These are phyloP conservation scores for Suhomyces sp. DNA, from an alignment of 805 yeast genomes.

Conservation along the genomic window DNA sequence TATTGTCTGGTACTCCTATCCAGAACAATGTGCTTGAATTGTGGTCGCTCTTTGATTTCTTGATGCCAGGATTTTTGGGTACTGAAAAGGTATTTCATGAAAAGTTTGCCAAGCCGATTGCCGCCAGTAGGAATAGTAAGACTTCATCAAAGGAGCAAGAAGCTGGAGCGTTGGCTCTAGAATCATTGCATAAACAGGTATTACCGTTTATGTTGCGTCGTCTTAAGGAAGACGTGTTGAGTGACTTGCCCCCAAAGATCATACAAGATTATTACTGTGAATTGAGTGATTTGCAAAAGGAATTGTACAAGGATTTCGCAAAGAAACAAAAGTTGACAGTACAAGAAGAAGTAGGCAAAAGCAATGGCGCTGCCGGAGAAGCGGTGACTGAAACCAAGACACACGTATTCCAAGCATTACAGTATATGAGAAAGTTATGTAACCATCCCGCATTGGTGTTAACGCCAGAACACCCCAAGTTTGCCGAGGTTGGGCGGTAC, in stretches of 20 bases:
- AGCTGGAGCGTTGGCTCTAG: conserved; percentile 93
- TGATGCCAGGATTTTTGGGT: conserved; percentile 98
- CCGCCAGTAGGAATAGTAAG: conserved; percentile 86
- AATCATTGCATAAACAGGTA: conserved; percentile 93
- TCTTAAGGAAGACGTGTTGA: conserved; percentile 90
- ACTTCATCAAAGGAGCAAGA: conserved; percentile 92
- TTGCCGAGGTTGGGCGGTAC: conserved; percentile 58
- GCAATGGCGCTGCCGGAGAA: conserved; percentile 21
- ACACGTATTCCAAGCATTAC: conserved; percentile 95
- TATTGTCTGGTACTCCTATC: conserved; percentile 95
- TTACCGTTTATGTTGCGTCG: conserved; percentile 95
- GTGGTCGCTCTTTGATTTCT: conserved; percentile 95
- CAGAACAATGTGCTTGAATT: conserved; percentile 94
- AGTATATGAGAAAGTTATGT: conserved; percentile 94
- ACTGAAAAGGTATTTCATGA: conserved; percentile 92
- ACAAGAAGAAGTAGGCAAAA: conserved; percentile 52
- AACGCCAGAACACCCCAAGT: conserved; percentile 80
- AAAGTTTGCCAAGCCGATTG: conserved; percentile 95
- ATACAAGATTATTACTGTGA: conserved; percentile 98
- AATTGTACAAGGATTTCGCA: conserved; percentile 85
- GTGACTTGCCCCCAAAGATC: conserved; percentile 96
- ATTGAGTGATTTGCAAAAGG: conserved; percentile 83
- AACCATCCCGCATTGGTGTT: conserved; percentile 93
- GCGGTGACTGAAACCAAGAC: conserved; percentile 58
- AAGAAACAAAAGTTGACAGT: conserved; percentile 76